Percentiles rank a stretch among this genome's conserved stretches.
phyloP scores from a whole-genome alignment of 2,329 filamentous ascomycete genomes.

The Fusarium brachygibbosum region DNA sequence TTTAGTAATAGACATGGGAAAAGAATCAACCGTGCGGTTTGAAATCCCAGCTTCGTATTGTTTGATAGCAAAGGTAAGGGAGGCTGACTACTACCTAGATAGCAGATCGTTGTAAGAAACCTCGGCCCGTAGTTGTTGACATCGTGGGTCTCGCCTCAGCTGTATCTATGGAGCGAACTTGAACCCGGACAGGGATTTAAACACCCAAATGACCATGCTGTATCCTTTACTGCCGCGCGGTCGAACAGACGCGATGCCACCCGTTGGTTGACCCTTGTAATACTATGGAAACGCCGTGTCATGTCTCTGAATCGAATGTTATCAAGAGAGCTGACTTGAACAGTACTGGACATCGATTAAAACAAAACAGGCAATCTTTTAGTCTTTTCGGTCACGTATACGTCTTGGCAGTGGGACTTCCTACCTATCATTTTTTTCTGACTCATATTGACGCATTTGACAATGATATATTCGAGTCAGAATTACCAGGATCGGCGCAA shows the following conservation, averaged over 20 bases:
- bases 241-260: background rate
- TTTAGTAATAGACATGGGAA: background rate
- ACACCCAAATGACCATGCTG: background rate
- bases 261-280: background rate
- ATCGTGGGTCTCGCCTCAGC: slow-evolving; percentile 21
- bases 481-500: background rate
- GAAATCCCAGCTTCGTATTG: background rate
- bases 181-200: background rate
- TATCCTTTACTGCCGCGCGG: background rate
- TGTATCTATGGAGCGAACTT: slow-evolving; percentile 13
- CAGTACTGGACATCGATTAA: background rate
- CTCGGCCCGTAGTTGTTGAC: slow-evolving; percentile 11
- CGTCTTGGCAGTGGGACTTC: background rate
- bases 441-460: slow-evolving; percentile 6
- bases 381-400: background rate
- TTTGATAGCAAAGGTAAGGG: slow-evolving; percentile 1
- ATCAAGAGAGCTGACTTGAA: background rate
- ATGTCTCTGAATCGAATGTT: background rate
- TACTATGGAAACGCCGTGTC: background rate
- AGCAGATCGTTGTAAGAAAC: background rate
- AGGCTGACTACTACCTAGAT: background rate
- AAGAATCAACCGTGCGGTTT: background rate
- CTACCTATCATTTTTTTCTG: slow-evolving; percentile 17
- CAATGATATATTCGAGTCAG: slow-evolving; percentile 1
- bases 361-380: background rate